Evolutionary conservation across 768 basidiomycete genomes (phyloP).

Genomic region (Boletus rubroflammeus): DNA sequence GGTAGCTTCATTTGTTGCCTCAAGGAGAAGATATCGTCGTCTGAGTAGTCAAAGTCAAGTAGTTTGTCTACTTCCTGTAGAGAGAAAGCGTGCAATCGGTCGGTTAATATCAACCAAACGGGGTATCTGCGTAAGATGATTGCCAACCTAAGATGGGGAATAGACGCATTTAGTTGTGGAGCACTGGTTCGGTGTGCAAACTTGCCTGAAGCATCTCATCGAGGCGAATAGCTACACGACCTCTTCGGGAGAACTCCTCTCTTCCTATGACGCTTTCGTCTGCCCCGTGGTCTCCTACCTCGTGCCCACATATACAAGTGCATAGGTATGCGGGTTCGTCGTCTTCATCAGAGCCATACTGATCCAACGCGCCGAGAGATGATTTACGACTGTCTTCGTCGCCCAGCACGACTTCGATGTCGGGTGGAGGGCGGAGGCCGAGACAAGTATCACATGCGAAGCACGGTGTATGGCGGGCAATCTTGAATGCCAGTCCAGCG

Average conservation of each 20-base stretch:
- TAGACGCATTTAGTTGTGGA: slow-evolving; percentile 12
- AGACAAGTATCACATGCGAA: slow-evolving; percentile 58
- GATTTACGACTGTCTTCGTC: slow-evolving; percentile 40
- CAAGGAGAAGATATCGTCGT: slow-evolving; percentile 65
- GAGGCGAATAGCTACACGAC: slow-evolving; percentile 70
- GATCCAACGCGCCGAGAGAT: slow-evolving; percentile 51
- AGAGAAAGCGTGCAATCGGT: slow-evolving; percentile 3
- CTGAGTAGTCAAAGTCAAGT: slow-evolving; percentile 74
- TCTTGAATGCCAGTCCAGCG: slow-evolving; percentile 61
- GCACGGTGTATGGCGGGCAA: slow-evolving; percentile 80
- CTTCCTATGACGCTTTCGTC: slow-evolving; percentile 51
- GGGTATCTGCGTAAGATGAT: slow-evolving; percentile 8
- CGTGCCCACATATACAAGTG: slow-evolving; percentile 69
- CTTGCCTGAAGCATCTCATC: slow-evolving; percentile 79
- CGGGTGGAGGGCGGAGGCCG: slow-evolving; percentile 65
- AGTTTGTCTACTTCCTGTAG: slow-evolving; percentile 71
- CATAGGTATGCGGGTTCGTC: slow-evolving; percentile 53
- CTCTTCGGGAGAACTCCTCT: slow-evolving; percentile 68
- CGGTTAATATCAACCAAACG: slow-evolving; percentile 16
- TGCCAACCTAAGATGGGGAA: slow-evolving; percentile 22
- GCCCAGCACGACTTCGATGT: slow-evolving; percentile 57
- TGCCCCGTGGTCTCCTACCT: slow-evolving; percentile 62
- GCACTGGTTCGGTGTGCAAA: neutral
- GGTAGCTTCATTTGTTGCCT: slow-evolving; percentile 66
- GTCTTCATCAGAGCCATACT: slow-evolving; percentile 73